Percentiles rank a stretch among this genome's conserved stretches.
These are phyloP conservation scores for Podila clonocystis DNA, from an alignment of 192 early-diverging fungal genomes.

Conservation along the genomic window DNA sequence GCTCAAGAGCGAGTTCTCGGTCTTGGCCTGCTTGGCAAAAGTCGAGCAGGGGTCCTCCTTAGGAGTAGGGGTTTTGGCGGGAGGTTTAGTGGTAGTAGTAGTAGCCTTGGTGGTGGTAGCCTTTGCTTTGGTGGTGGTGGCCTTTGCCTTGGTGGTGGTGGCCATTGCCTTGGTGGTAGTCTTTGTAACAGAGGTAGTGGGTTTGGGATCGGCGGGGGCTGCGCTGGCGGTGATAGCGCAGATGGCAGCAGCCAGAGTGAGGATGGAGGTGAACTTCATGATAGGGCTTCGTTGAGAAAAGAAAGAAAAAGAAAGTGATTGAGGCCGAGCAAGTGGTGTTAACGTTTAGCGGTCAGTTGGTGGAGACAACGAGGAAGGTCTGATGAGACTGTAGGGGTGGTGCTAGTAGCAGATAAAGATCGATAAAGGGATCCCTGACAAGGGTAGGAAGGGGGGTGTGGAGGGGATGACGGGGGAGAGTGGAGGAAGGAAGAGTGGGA, in stretches of 20 bases:
- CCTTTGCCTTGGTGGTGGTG: constrained; percentile 1
- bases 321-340: neutral
- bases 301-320: neutral
- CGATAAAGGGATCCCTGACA: constrained; percentile 29
- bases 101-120: constrained; percentile 1
- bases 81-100: neutral
- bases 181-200: constrained; percentile 21
- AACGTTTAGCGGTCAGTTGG: neutral
- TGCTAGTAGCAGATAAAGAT: neutral
- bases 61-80: neutral
- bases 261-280: constrained; percentile 48
- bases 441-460: constrained; percentile 39
- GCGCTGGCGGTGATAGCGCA: constrained; percentile 30
- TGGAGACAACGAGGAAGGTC: neutral
- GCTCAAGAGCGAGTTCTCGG: constrained; percentile 5
- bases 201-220: constrained; percentile 2
- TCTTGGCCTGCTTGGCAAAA: constrained; percentile 29
- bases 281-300: neutral
- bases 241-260: constrained; percentile 36
- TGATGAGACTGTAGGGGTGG: neutral
- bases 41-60: constrained; percentile 27
- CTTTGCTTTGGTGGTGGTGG: constrained; percentile 6
- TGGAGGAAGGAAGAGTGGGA: neutral
- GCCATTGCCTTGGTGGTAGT: constrained; percentile 4
- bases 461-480: constrained; percentile 3